Evolutionary conservation across 2,329 filamentous ascomycete species (phyloP).

Genomic region (Hypoxylon sp.): DNA sequence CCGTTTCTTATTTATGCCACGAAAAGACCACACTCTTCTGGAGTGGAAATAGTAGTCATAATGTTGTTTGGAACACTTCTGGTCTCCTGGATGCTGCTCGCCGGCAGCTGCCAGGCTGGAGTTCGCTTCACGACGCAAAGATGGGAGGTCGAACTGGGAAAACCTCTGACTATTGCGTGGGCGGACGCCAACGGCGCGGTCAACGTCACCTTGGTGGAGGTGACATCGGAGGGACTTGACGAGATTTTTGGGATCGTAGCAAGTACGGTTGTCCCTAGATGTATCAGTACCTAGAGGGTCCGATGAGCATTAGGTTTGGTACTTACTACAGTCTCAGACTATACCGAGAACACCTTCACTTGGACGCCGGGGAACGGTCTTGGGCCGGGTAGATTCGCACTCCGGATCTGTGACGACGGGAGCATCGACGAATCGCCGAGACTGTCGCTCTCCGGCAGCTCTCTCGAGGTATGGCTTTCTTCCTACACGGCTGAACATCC

Average conservation of each 20-base stretch:
- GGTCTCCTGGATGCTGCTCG: not conserved
- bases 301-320: not conserved
- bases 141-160: slow-evolving; percentile 14
- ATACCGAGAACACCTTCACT: slow-evolving; percentile 2
- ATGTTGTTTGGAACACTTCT: slow-evolving; percentile 7
- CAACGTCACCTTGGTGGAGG: slow-evolving; percentile 5
- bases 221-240: not conserved
- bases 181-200: slow-evolving; percentile 5
- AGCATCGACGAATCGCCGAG: slow-evolving; percentile 10
- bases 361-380: slow-evolving; percentile 14
- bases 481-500: not conserved
- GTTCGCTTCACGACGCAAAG: slow-evolving; percentile 21
- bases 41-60: not conserved
- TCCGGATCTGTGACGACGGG: slow-evolving; percentile 10
- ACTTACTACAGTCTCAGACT: slow-evolving; percentile 5
- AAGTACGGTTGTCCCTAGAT: slow-evolving; percentile 1
- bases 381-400: slow-evolving; percentile 11
- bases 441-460: not conserved
- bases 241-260: slow-evolving; percentile 1
- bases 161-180: slow-evolving; percentile 18
- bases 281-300: too few relatives aligned
- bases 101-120: not conserved
- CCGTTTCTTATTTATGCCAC: not conserved
- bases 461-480: slow-evolving; percentile 18
- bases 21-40: not conserved